Conservation (phyloP, 345 rosid species). For the Bruguiera parviflora region DNA sequence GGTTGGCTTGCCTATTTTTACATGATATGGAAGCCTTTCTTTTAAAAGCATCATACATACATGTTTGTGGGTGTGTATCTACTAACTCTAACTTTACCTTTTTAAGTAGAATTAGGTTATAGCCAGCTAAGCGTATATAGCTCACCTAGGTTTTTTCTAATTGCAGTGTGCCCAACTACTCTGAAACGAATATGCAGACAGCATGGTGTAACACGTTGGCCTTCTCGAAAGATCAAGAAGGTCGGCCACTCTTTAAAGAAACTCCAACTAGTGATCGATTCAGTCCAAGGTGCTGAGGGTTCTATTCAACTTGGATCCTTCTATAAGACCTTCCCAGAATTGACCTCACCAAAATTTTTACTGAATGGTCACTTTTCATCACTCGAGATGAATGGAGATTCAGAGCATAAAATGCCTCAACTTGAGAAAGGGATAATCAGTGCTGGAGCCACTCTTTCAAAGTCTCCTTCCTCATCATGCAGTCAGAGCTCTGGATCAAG, state of each 20-base stretch:
- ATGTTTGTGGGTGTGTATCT: neutral
- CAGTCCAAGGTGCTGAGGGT: conserved; percentile 89
- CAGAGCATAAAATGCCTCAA: conserved; percentile 33
- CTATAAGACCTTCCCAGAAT: conserved; percentile 78
- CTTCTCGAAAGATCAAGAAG: conserved; percentile 94
- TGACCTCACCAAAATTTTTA: conserved; percentile 55
- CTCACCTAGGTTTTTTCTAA: conserved; percentile 20
- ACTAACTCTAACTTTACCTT: conserved; percentile 2
- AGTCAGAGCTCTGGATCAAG: conserved; percentile 80
- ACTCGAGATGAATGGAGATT: conserved; percentile 25
- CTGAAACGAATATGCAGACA: conserved; percentile 95
- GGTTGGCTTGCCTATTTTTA: neutral
- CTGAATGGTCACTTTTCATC: conserved; percentile 39
- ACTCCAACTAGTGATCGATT: conserved; percentile 82
- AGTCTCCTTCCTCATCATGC: conserved; percentile 66
- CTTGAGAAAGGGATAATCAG: conserved; percentile 35
- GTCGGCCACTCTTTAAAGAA: conserved; percentile 88
- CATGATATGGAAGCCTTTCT: neutral
- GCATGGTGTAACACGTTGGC: conserved; percentile 91
- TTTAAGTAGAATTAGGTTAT: neutral
- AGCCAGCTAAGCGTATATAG: conserved; percentile 4
- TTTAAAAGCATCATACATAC: too few relatives aligned
- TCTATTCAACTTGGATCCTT: conserved; percentile 76
- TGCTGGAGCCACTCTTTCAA: conserved; percentile 42
- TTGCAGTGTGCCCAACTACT: conserved; percentile 96